phyloP scores from a whole-genome alignment of 1,284 basidiomycete genomes.

The Xerocomus tenax region DNA sequence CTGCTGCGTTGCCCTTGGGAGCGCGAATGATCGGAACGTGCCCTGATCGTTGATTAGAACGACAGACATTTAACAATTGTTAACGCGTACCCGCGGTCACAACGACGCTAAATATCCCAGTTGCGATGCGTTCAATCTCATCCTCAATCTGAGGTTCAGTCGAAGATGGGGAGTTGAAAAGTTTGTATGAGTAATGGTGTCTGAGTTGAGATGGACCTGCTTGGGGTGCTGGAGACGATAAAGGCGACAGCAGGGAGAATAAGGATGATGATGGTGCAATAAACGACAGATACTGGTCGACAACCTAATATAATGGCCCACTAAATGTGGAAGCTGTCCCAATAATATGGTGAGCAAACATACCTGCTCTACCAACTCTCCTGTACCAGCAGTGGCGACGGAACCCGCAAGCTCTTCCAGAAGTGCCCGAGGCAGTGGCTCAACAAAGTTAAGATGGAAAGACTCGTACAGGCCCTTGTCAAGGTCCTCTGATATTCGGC shows the following conservation, averaged over 20 bases:
- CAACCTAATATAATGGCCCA: constrained; percentile 44
- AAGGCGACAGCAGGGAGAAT: constrained; percentile 74
- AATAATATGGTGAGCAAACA: constrained; percentile 11
- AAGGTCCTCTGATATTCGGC: constrained; percentile 83
- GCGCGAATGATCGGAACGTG: constrained; percentile 93
- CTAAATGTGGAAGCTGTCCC: background rate
- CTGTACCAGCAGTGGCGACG: constrained; percentile 79
- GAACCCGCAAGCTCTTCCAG: constrained; percentile 90
- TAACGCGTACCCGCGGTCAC: constrained; percentile 72
- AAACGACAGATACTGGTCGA: constrained; percentile 96
- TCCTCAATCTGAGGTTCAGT: constrained; percentile 87
- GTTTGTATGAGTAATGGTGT: constrained; percentile 57
- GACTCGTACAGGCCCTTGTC: constrained; percentile 85
- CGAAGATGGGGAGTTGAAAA: constrained; percentile 88
- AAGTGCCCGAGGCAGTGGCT: constrained; percentile 77
- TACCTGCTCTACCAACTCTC: constrained; percentile 75
- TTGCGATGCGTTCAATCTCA: constrained; percentile 88
- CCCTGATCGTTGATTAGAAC: constrained; percentile 39
- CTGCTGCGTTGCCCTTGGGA: constrained; percentile 92
- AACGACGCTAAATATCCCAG: constrained; percentile 87
- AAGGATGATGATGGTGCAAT: constrained; percentile 90
- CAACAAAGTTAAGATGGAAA: constrained; percentile 93
- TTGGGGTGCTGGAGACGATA: constrained; percentile 30
- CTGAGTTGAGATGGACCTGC: constrained; percentile 31
- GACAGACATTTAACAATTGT: background rate